phyloP scores from a whole-genome alignment of 306 rosid genomes.

The Dalbergia cultrata region DNA sequence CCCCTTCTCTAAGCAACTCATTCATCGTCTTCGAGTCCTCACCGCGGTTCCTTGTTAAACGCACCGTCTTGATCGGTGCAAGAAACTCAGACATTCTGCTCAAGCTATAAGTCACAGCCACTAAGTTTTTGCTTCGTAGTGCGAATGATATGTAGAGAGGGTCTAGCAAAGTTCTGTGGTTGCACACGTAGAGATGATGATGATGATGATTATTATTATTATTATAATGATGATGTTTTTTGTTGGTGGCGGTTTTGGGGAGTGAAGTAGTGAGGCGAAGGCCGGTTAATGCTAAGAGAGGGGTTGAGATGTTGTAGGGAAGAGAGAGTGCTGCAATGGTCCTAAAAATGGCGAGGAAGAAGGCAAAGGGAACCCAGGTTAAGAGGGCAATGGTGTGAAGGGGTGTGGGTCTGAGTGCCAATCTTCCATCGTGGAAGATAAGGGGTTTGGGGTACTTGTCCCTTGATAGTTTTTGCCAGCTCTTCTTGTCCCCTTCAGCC shows the following conservation, averaged over 20 bases:
- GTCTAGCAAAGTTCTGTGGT: slow-evolving; percentile 74
- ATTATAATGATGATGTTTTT: no score
- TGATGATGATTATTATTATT: slow-evolving; percentile 11
- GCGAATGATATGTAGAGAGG: slow-evolving; percentile 63
- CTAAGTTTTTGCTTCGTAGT: slow-evolving; percentile 44
- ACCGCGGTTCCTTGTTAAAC: slow-evolving; percentile 64
- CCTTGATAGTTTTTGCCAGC: slow-evolving; percentile 60
- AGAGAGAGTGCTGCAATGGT: neutral
- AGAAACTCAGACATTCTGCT: slow-evolving; percentile 70
- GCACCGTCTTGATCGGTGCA: slow-evolving; percentile 73
- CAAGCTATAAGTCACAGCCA: slow-evolving; percentile 74
- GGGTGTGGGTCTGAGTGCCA: slow-evolving; percentile 67
- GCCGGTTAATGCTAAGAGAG: slow-evolving; percentile 55
- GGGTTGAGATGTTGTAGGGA: slow-evolving; percentile 52
- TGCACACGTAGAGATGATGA: slow-evolving; percentile 69
- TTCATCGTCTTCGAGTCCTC: slow-evolving; percentile 62
- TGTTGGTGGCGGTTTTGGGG: slow-evolving; percentile 20
- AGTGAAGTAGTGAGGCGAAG: slow-evolving; percentile 44
- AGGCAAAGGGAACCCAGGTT: slow-evolving; percentile 66
- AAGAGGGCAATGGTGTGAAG: slow-evolving; percentile 42
- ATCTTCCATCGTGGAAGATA: slow-evolving; percentile 78
- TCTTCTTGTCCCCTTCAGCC: slow-evolving; percentile 56
- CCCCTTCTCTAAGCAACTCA: slow-evolving; percentile 53
- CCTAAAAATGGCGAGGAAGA: slow-evolving; percentile 48
- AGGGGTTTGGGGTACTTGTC: slow-evolving; percentile 63